Conservation (phyloP, 2,329 filamentous ascomycete species). For the Colletotrichum eleusines region DNA sequence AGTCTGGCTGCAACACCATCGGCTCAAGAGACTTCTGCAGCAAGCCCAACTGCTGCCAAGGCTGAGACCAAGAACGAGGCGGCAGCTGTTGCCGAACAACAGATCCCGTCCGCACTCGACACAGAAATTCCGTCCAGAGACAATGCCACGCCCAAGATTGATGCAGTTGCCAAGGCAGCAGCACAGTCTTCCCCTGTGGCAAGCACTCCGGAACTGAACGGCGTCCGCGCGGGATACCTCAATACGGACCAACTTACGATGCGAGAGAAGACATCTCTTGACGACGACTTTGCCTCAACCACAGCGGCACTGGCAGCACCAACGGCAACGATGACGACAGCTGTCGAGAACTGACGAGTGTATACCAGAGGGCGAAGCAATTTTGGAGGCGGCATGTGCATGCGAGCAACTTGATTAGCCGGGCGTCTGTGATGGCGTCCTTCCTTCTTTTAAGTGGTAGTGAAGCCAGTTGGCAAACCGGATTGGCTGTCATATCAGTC, state of each 20-base stretch:
- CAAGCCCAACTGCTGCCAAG: constrained; percentile 4
- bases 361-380: constrained; percentile 25
- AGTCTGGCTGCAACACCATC: background rate
- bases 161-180: background rate
- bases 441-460: background rate
- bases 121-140: background rate
- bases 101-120: background rate
- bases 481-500: constrained; percentile 10
- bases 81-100: background rate
- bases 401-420: background rate
- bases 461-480: background rate
- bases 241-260: constrained; percentile 42
- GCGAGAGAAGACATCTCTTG: constrained; percentile 36
- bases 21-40: background rate
- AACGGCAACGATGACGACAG: constrained; percentile 28
- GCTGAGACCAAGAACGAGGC: background rate
- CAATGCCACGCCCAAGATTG: background rate
- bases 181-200: background rate
- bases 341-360: constrained; percentile 25
- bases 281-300: constrained; percentile 28
- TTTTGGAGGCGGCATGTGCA: constrained; percentile 25
- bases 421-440: background rate
- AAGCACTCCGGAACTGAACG: constrained; percentile 43
- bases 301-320: background rate
- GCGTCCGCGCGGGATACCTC: constrained; percentile 46